A percentile compares a stretch with the other conserved stretches of the same genome.
phyloP scores from a whole-genome alignment of 768 basidiomycete species.

The Mrakia gelida region DNA sequence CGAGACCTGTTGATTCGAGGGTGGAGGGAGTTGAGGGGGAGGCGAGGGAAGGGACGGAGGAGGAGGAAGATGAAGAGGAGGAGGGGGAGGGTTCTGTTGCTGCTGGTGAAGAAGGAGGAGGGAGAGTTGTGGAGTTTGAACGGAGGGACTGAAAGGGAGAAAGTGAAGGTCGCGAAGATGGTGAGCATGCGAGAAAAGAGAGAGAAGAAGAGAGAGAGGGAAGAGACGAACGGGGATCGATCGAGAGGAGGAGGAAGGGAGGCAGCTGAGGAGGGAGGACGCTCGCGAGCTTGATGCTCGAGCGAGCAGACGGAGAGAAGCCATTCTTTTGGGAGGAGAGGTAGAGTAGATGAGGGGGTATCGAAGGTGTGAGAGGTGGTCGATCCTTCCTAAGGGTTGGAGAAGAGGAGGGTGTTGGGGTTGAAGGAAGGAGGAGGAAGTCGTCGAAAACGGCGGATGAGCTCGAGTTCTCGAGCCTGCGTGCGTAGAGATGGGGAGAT shows the following conservation, averaged over 20 bases:
- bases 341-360: too few species aligned
- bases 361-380: too few species aligned
- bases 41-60: background rate
- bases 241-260: background rate
- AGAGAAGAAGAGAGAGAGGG: background rate
- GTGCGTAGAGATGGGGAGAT: too few species aligned
- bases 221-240: background rate
- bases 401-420: too few species aligned
- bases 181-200: background rate
- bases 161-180: background rate
- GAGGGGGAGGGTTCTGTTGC: background rate
- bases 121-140: background rate
- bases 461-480: too few species aligned
- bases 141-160: background rate
- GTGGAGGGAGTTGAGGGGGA: background rate
- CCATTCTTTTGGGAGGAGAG: background rate
- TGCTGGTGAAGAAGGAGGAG: background rate
- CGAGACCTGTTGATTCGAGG: background rate
- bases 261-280: background rate
- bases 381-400: too few species aligned
- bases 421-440: too few species aligned
- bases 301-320: background rate
- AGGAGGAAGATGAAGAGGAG: background rate
- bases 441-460: too few species aligned
- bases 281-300: constrained; percentile 14